These are phyloP conservation scores for Blastobotrys apis DNA, from an alignment of 1,139 yeast genomes.

Conservation along the genomic window DNA sequence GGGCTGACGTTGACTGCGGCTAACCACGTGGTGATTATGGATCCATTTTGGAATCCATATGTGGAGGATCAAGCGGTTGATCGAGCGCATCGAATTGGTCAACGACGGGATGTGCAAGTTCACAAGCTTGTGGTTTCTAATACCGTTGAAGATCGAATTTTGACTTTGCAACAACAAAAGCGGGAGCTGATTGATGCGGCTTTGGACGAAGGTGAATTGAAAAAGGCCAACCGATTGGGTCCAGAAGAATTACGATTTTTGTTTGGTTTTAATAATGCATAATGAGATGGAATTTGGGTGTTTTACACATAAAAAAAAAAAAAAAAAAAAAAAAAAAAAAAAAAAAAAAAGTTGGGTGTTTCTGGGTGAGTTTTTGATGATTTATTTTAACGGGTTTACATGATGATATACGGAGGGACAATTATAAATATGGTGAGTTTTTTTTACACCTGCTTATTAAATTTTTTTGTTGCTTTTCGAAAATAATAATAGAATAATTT, in stretches of 20 bases:
- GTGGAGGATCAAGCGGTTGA: slow-evolving; percentile 97
- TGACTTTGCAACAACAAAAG: slow-evolving; percentile 69
- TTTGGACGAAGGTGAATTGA: slow-evolving; percentile 70
- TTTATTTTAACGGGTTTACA: not conserved
- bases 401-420: too few species aligned
- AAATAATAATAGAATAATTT: too few species aligned
- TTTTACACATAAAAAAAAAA: too few species aligned
- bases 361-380: not conserved
- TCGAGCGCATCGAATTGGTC: slow-evolving; percentile 92
- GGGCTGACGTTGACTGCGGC: slow-evolving; percentile 93
- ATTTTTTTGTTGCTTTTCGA: too few species aligned
- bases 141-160: slow-evolving; percentile 83
- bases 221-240: slow-evolving; percentile 60
- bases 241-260: slow-evolving; percentile 70
- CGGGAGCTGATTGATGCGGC: slow-evolving; percentile 75
- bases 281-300: too few species aligned
- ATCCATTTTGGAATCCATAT: slow-evolving; percentile 96
- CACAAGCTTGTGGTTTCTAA: slow-evolving; percentile 61
- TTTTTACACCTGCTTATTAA: too few species aligned
- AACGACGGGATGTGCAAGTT: slow-evolving; percentile 66
- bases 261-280: too few species aligned
- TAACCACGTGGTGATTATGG: slow-evolving; percentile 81
- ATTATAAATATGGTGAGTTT: too few species aligned
- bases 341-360: not conserved
- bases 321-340: not conserved